A percentile compares a stretch with the other conserved stretches of the same genome.
Evolutionary conservation across 192 early-diverging fungal species (phyloP).

Genomic region (Coemansia sp.): DNA sequence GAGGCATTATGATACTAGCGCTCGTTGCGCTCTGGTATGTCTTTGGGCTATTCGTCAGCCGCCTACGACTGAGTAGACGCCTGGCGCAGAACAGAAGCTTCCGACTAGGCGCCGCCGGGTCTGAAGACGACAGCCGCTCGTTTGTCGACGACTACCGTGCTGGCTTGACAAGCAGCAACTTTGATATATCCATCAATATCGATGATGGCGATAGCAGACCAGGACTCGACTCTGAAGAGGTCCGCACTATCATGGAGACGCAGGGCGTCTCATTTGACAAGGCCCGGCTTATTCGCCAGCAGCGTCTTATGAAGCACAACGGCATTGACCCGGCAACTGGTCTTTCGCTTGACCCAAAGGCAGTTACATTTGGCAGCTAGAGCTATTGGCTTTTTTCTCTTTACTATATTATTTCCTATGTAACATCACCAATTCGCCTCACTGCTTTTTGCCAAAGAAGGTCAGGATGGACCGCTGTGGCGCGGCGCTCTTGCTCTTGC

Average conservation of each 20-base stretch:
- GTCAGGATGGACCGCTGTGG: slow-evolving; percentile 42
- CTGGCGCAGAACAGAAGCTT: slow-evolving; percentile 18
- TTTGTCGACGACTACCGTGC: slow-evolving; percentile 44
- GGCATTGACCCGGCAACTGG: slow-evolving; percentile 49
- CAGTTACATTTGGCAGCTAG: slow-evolving; percentile 39
- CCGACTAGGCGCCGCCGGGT: slow-evolving; percentile 13
- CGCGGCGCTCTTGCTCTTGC: slow-evolving; percentile 20
- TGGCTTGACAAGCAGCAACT: slow-evolving; percentile 46
- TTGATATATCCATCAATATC: slow-evolving; percentile 51
- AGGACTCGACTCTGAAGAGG: slow-evolving; percentile 47
- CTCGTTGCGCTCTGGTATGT: slow-evolving; percentile 45
- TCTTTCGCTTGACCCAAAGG: slow-evolving; percentile 50
- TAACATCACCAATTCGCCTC: background rate
- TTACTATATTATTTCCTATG: background rate
- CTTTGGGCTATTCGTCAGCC: slow-evolving; percentile 36
- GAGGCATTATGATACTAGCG: slow-evolving; percentile 29
- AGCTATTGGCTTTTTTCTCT: background rate
- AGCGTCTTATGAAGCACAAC: slow-evolving; percentile 43
- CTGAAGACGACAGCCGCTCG: slow-evolving; percentile 14
- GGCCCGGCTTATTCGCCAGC: slow-evolving; percentile 50
- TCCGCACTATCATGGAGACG: slow-evolving; percentile 46
- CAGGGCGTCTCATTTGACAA: slow-evolving; percentile 50
- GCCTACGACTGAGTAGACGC: slow-evolving; percentile 33
- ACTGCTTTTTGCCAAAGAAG: slow-evolving; percentile 48
- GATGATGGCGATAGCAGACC: slow-evolving; percentile 39